These are phyloP conservation scores for Hemisphaericaspora xylanilytica DNA, from an alignment of 1,139 yeast genomes.

Conservation along the genomic window DNA sequence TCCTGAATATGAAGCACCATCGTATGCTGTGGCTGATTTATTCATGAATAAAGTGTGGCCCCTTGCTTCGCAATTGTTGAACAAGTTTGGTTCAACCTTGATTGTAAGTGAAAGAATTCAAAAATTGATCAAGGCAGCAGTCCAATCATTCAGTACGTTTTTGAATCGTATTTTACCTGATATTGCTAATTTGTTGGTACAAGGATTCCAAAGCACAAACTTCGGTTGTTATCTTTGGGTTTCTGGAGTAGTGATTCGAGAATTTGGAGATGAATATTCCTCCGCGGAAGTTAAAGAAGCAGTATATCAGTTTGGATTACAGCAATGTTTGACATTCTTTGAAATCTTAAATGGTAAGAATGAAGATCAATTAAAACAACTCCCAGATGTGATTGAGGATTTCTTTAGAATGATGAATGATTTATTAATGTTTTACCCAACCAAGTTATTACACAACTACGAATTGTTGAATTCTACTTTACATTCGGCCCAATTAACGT, in stretches of 20 bases:
- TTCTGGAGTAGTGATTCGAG: slow-evolving; percentile 78
- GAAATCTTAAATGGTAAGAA: slow-evolving; percentile 25
- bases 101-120: slow-evolving; percentile 72
- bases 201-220: slow-evolving; percentile 66
- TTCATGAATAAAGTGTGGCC: slow-evolving; percentile 61
- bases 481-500: slow-evolving; percentile 58
- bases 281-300: slow-evolving; percentile 35
- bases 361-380: slow-evolving; percentile 34
- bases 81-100: slow-evolving; percentile 52
- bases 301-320: slow-evolving; percentile 48
- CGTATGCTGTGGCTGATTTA: slow-evolving; percentile 58
- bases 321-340: slow-evolving; percentile 45
- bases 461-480: slow-evolving; percentile 57
- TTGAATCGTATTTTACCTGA: slow-evolving; percentile 61
- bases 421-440: slow-evolving; percentile 74
- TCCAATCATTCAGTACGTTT: slow-evolving; percentile 68
- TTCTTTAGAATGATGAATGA: slow-evolving; percentile 84
- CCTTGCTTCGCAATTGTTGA: slow-evolving; percentile 46
- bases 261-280: slow-evolving; percentile 58
- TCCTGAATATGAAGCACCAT: slow-evolving; percentile 30
- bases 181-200: slow-evolving; percentile 60
- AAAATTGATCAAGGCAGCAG: slow-evolving; percentile 63
- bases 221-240: slow-evolving; percentile 90
- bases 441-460: slow-evolving; percentile 55
- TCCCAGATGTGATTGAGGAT: slow-evolving; percentile 82